Base-by-base conservation (phyloP, 495 filamentous ascomycete genomes). In the Aspergillus homomorphus region DNA sequence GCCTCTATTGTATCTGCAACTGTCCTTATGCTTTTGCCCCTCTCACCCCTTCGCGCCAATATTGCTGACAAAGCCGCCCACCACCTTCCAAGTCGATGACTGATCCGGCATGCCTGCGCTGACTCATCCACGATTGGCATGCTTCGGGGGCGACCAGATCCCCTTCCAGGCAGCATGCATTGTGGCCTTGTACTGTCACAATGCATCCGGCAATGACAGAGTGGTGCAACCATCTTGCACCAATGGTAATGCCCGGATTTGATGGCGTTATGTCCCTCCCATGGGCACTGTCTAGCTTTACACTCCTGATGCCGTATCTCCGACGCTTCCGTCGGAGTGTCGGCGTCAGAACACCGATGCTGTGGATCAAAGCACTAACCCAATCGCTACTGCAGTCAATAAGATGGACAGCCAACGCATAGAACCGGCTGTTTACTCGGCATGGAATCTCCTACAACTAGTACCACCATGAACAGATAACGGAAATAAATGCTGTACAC, bases 101-200 rank as follows among this genome's bases (percentile, higher is more conserved):
- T 51, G 48, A 51, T 51, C 48, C 48, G 48, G 48, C 48, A 51
- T 28, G 48, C 12, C 8, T 46, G n/a, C 18, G 48, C 48, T 51
- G 48, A 51, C 48, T 51, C 48, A 51, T 51, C 22, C 33, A 38
- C 12, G 10, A 12, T 12, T 12, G 33, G 12, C 33, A 12, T 38
- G 33, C 10, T 38, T 38, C 33, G 8, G 33, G 33, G 33, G 7
- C 7, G 7, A 38, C 10, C 15, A 14, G 10, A 30, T 30, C 26
- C 7, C 4, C 33, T 38, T 38, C 4, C 10, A 12, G n/a, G n/a
- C n/a, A n/a, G n/a, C n/a, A n/a, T n/a, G n/a, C n/a, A n/a, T n/a
- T n/a, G n/a, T n/a, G n/a, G n/a, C n/a, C n/a, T n/a, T n/a, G 33
- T 30, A 38, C 15, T 38, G 33, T 38, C 33, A 38, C 33, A 38